Conservation (phyloP, 305 asterid genomes). For the Lippia alba region DNA sequence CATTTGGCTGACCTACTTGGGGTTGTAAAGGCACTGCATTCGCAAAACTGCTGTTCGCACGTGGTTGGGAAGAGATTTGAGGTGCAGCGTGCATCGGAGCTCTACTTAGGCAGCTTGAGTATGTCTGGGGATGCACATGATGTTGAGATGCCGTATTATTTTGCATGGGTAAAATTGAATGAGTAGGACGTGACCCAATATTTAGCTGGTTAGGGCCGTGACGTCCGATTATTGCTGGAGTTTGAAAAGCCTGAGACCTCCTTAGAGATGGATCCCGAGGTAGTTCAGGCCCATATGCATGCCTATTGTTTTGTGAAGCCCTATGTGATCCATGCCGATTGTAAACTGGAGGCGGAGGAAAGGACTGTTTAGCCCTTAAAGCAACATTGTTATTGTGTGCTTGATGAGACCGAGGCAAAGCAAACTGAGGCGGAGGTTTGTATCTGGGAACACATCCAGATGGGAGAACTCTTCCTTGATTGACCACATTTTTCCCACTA, state of each 20-base stretch:
- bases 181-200: conserved; percentile 29
- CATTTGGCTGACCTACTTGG: conserved; percentile 33
- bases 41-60: conserved; percentile 32
- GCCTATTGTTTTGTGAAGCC: conserved; percentile 36
- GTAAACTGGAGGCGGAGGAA: conserved; percentile 42
- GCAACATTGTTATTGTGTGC: conserved; percentile 27
- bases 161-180: conserved; percentile 28
- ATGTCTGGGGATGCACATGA: conserved; percentile 32
- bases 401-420: conserved; percentile 37
- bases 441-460: conserved; percentile 40
- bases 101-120: conserved; percentile 32
- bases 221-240: conserved; percentile 24
- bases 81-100: conserved; percentile 35
- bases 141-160: conserved; percentile 30
- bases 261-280: conserved; percentile 32
- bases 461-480: conserved; percentile 36
- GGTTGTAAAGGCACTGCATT: conserved; percentile 29
- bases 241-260: conserved; percentile 39
- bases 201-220: conserved; percentile 30
- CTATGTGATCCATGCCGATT: conserved; percentile 46
- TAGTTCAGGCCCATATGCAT: conserved; percentile 31
- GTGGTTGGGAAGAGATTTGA: conserved; percentile 47
- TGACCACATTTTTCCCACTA: conserved; percentile 31
- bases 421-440: conserved; percentile 35
- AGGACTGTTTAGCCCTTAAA: conserved; percentile 31